Evolutionary conservation across 306 rosid species (phyloP), one percentile per base, ranked within the genome.

Genomic region (Begonia fuchsioides): DNA sequence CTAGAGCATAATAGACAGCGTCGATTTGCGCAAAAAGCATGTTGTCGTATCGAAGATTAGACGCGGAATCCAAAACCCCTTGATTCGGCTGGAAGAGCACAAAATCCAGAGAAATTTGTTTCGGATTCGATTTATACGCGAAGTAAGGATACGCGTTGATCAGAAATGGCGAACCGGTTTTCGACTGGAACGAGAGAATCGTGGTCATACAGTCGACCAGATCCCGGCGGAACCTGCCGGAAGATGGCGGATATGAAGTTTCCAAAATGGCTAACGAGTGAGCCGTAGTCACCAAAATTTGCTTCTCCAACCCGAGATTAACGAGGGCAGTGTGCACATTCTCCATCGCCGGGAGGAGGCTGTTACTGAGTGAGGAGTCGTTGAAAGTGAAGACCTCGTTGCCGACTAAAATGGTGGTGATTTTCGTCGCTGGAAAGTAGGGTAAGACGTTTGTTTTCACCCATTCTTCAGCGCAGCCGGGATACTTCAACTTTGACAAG

Each of bases 91-190:
- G 93, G 57, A 92, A 80, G 10, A 92, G 78, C 1, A 86, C 98
- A 54, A 73, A 92, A 11, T 86, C 93, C 1, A 92, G 51, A 0
- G 79, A 7, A 2, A 92, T 73, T 38, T 82, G 85, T 62, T 82
- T 92, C 1, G 98, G 88, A 32, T 61, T 77, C 8, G 66, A 77
- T 32, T 92, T 86, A 76, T 79, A 92, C 0, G 98, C 98, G 51
- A 92, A 85, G 78, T 75, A 92, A n/a, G 98, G 98, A 53, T 92
- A 92, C 0, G 96, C 98, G 17, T 92, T 92, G 52, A 92, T 92
- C 3, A 92, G 44, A 55, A 92, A 92, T 0, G 98, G 96, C 3
- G 98, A 85, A 20, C 96, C 87, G 2, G 86, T 82, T 35, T 82
- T 82, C 32, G 68, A 44, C 38, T 85, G 96, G 81, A 92, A 92